These are phyloP conservation scores for Tetrastigma voinierianum DNA, from an alignment of 164 flowering plant species.

Conservation along the genomic window DNA sequence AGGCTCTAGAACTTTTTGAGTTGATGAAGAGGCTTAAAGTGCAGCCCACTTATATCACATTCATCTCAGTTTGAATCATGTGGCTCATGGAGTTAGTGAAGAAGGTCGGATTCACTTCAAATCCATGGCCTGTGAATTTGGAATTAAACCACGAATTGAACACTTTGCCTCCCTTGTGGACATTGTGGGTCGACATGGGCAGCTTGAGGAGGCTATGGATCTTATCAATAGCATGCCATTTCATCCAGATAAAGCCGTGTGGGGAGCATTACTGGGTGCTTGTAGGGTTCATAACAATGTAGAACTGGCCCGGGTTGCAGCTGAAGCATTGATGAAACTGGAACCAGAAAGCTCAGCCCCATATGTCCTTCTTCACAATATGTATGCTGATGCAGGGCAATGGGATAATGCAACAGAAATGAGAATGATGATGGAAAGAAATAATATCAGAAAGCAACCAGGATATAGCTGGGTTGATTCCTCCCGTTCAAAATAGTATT, in stretches of 20 bases:
- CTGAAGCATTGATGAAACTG: conserved; percentile 32
- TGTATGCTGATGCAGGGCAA: conserved; percentile 27
- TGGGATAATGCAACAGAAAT: conserved; percentile 28
- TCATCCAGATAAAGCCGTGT: conserved; percentile 46
- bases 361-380: conserved; percentile 24
- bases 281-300: conserved; percentile 41
- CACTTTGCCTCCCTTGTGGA: conserved; percentile 46
- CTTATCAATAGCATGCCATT: conserved; percentile 34
- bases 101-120: conserved; percentile 30
- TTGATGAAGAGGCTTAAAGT: conserved; percentile 33
- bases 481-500: not conserved
- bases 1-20: conserved; percentile 41
- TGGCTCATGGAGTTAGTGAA: conserved; percentile 41
- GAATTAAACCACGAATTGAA: conserved; percentile 34
- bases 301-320: conserved; percentile 39
- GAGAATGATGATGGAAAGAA: conserved; percentile 24
- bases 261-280: conserved; percentile 47
- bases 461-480: conserved; percentile 23
- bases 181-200: conserved; percentile 39
- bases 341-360: conserved; percentile 34
- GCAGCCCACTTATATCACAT: conserved; percentile 39
- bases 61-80: conserved; percentile 41
- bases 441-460: conserved; percentile 21
- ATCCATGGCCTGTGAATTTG: conserved; percentile 30
- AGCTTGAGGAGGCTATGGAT: conserved; percentile 36